A percentile compares a stretch with the other conserved stretches of the same genome.
phyloP scores from a whole-genome alignment of 2,329 filamentous ascomycete genomes.

The Penicillium sp. region DNA sequence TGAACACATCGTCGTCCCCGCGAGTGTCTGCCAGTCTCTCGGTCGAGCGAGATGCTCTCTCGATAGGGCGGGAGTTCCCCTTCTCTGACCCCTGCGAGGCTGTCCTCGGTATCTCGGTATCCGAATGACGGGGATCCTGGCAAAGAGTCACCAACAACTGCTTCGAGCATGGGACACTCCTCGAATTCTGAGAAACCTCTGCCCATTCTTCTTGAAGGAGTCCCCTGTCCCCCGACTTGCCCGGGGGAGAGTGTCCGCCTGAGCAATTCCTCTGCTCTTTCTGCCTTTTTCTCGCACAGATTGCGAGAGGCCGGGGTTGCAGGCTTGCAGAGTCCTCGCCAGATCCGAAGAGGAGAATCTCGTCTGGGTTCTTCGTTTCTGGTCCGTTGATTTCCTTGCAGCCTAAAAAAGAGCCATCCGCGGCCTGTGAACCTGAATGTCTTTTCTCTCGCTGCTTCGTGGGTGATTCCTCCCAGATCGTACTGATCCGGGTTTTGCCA shows the following conservation, averaged over 20 bases:
- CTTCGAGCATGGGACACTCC: constrained; percentile 38
- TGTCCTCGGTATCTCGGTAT: constrained; percentile 19
- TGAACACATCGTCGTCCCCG: constrained; percentile 38
- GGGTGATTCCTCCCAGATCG: constrained; percentile 38
- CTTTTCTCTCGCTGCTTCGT: constrained; percentile 26
- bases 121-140: constrained; percentile 24
- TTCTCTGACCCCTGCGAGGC: constrained; percentile 25
- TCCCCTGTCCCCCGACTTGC: constrained; percentile 22
- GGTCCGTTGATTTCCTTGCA: constrained; percentile 42
- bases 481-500: constrained; percentile 40
- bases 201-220: constrained; percentile 32
- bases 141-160: constrained; percentile 30
- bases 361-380: constrained; percentile 39
- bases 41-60: constrained; percentile 14
- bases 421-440: constrained; percentile 15
- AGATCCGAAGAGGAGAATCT: constrained; percentile 39
- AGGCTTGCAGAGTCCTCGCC: constrained; percentile 28
- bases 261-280: constrained; percentile 22
- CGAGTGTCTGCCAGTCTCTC: constrained; percentile 16
- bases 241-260: constrained; percentile 8
- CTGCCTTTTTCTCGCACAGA: constrained; percentile 27
- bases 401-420: constrained; percentile 45
- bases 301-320: constrained; percentile 25
- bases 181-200: constrained; percentile 39
- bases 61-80: constrained; percentile 24